Base-by-base conservation (phyloP, 2,329 filamentous ascomycete genomes). In the Akanthomyces muscarius region DNA sequence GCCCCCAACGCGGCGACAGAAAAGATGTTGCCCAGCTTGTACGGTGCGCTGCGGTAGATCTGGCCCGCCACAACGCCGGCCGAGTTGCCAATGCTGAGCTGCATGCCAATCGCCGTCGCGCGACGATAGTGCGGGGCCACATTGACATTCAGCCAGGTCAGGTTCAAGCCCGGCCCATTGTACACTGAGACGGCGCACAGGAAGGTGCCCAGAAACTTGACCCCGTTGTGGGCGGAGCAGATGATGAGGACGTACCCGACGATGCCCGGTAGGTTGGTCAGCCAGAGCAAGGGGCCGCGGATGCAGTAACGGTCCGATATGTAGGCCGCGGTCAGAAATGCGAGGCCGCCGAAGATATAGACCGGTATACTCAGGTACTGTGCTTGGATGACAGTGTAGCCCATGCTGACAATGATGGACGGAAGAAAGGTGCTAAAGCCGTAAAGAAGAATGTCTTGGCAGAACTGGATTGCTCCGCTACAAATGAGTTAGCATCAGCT, bases 361-460 rank as follows among this genome's bases (percentile, higher is more conserved):
- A 85, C 81, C 0, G 83, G 83, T 1, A 86, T 81, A 4, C 82
- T 85, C 41, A 86, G 72, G 42, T 81, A 79, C 62, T 86, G 81
- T 13, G 80, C 78, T 66, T 81, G 73, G 23, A 84, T 72, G n/a
- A 75, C 76, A 44, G 75, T 71, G 67, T 83, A 85, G 3, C 82
- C 81, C 70, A 85, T 79, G 38, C 75, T 76, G 48, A 77, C 74
- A 54, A 86, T 74, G 66, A 87, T 86, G 1, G 79, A 79, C 2
- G 84, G 84, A 4, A 85, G 72, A 68, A 86, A 86, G 11, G 82
- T 85, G 66, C 78, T 81, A 70, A 86, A 85, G n/a, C 82, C 83
- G 67, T 83, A 85, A 0, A 83, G 74, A 50, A 82, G 71, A 30
- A 81, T 80, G 63, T 83, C 80, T 63, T 81, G 77, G 57, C 80